These are phyloP conservation scores for Pseudogymnoascus pannorum DNA, from an alignment of 2,329 filamentous ascomycete species.

Conservation along the genomic window DNA sequence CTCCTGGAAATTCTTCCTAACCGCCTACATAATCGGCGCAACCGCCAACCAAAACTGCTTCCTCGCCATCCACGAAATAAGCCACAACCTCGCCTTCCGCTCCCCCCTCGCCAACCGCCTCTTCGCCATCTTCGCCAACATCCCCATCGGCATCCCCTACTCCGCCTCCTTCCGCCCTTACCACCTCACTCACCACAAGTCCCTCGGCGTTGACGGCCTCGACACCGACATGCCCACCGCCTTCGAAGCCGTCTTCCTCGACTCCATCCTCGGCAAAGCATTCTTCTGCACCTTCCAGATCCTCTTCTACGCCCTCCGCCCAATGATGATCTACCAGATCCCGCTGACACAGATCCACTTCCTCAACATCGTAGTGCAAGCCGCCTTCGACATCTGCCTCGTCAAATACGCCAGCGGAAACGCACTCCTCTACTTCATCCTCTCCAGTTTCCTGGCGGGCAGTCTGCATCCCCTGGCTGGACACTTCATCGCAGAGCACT, in stretches of 20 bases:
- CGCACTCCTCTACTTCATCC: constrained; percentile 72
- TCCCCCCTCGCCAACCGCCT: constrained; percentile 73
- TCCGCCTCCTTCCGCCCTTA: constrained; percentile 95
- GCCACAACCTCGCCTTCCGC: constrained; percentile 90
- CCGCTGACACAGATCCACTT: constrained; percentile 80
- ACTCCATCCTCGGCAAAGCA: constrained; percentile 91
- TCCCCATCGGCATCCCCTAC: constrained; percentile 93
- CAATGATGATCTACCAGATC: constrained; percentile 87
- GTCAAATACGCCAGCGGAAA: constrained; percentile 53
- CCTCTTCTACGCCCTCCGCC: constrained; percentile 93
- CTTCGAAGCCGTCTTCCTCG: constrained; percentile 83
- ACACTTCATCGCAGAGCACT: constrained; percentile 98
- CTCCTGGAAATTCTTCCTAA: constrained; percentile 76
- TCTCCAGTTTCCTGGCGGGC: constrained; percentile 89
- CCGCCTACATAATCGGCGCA: constrained; percentile 85
- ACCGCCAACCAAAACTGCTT: constrained; percentile 98
- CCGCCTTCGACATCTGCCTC: constrained; percentile 68
- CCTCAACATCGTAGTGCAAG: constrained; percentile 71
- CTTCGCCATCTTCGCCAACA: constrained; percentile 86
- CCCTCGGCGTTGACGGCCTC: constrained; percentile 88
- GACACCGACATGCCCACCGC: constrained; percentile 94
- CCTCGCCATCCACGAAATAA: constrained; percentile 97
- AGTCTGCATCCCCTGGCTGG: constrained; percentile 90
- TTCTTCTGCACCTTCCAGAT: constrained; percentile 99
- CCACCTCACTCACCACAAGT: constrained; percentile 98